These are phyloP conservation scores for Sapria himalayana DNA, from an alignment of 345 rosid genomes.

Conservation along the genomic window DNA sequence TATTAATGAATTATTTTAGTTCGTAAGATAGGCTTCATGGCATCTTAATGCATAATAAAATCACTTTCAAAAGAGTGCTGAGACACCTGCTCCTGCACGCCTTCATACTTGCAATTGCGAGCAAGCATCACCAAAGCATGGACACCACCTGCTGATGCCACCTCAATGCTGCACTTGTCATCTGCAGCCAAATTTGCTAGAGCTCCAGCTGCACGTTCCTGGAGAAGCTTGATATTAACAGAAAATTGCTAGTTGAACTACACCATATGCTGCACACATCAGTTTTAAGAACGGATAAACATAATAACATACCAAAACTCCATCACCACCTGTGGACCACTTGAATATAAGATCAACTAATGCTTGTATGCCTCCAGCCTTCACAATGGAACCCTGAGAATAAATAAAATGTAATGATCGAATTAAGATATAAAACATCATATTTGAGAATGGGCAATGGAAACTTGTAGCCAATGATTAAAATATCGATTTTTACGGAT, in stretches of 20 bases:
- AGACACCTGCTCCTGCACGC: constrained; percentile 73
- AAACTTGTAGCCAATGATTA: too few relatives aligned
- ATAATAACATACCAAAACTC: constrained; percentile 38
- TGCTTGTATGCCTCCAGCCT: constrained; percentile 68
- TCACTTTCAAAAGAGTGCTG: not conserved
- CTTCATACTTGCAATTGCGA: constrained; percentile 58
- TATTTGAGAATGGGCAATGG: too few relatives aligned
- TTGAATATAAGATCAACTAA: constrained; percentile 55
- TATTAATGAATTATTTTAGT: too few relatives aligned
- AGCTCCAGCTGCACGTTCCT: constrained; percentile 88
- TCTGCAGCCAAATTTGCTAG: constrained; percentile 79
- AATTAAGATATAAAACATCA: too few relatives aligned
- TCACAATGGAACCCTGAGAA: constrained; percentile 48
- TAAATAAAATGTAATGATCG: not conserved
- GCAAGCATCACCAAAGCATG: constrained; percentile 69
- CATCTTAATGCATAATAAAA: too few relatives aligned
- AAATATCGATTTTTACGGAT: too few relatives aligned
- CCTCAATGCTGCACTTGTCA: constrained; percentile 68
- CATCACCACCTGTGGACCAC: constrained; percentile 64
- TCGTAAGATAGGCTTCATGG: too few relatives aligned
- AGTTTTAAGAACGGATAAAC: too few relatives aligned
- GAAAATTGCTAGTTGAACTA: too few relatives aligned
- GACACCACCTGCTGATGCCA: constrained; percentile 55
- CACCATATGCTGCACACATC: too few relatives aligned
- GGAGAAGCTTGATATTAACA: constrained; percentile 7